Conservation (phyloP, 495 filamentous ascomycete genomes). For the Lasiosphaeriaceae sp. region DNA sequence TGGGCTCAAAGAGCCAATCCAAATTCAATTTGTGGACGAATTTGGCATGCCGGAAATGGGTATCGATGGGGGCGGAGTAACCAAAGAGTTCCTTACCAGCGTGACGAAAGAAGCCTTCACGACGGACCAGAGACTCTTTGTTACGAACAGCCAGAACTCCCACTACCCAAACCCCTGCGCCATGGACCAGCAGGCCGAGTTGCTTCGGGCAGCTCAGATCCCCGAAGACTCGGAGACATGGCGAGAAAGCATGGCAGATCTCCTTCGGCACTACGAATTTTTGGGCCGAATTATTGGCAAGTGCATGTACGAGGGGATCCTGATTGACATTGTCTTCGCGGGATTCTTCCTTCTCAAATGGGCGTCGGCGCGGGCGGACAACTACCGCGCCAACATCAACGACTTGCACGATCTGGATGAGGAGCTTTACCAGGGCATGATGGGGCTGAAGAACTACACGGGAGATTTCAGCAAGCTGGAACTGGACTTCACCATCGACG, state of each 20-base stretch:
- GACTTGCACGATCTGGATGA: slow-evolving; percentile 91
- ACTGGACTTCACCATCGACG: slow-evolving; percentile 87
- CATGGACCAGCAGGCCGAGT: slow-evolving; percentile 66
- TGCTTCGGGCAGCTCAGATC: slow-evolving; percentile 51
- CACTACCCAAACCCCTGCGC: slow-evolving; percentile 84
- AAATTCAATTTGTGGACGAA: slow-evolving; percentile 93
- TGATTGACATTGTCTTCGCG: slow-evolving; percentile 91
- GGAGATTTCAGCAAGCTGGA: slow-evolving; percentile 77
- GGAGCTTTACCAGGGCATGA: slow-evolving; percentile 86
- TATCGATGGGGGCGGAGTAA: slow-evolving; percentile 95
- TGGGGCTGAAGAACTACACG: slow-evolving; percentile 82
- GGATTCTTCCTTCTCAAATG: slow-evolving; percentile 96
- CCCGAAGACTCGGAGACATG: slow-evolving; percentile 49
- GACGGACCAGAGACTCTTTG: slow-evolving; percentile 52
- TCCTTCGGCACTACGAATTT: slow-evolving; percentile 83
- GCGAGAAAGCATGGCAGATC: slow-evolving; percentile 53
- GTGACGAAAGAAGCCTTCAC: slow-evolving; percentile 83
- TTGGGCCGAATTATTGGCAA: slow-evolving; percentile 90
- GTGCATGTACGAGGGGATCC: slow-evolving; percentile 95
- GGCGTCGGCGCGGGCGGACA: slow-evolving; percentile 63
- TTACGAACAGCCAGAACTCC: slow-evolving; percentile 83
- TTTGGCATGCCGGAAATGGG: slow-evolving; percentile 86
- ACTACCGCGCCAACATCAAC: slow-evolving; percentile 84
- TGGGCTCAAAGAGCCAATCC: slow-evolving; percentile 91
- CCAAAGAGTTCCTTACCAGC: slow-evolving; percentile 94